A percentile compares a stretch with the other conserved stretches of the same genome.
These are phyloP conservation scores for Cordyceps sp. DNA, from an alignment of 2,329 filamentous ascomycete species.

Conservation along the genomic window DNA sequence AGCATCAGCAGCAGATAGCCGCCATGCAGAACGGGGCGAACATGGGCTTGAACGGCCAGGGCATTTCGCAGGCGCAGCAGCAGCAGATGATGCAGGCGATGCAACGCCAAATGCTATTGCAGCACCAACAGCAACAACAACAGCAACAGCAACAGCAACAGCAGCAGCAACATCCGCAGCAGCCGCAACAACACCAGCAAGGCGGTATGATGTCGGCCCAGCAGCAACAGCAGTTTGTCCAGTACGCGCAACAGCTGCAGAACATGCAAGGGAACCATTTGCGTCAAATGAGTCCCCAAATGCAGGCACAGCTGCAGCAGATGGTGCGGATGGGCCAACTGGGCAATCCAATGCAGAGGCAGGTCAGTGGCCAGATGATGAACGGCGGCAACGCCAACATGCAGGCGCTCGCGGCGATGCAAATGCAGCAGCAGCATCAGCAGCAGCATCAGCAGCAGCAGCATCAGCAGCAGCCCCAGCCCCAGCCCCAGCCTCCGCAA, in stretches of 20 bases:
- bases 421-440: constrained; percentile 14
- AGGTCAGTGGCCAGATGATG: constrained; percentile 22
- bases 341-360: constrained; percentile 20
- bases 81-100: constrained; percentile 19
- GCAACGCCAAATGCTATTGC: constrained; percentile 20
- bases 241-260: constrained; percentile 19
- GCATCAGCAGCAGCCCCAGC: constrained; percentile 15
- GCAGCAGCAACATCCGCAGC: constrained; percentile 11
- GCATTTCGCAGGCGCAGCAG: constrained; percentile 20
- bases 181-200: constrained; percentile 9
- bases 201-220: constrained; percentile 23
- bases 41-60: constrained; percentile 18
- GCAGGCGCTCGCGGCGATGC: constrained; percentile 21
- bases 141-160: constrained; percentile 16
- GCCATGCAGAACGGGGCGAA: constrained; percentile 21
- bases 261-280: constrained; percentile 10
- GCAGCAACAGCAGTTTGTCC: constrained; percentile 21
- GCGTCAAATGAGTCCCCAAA: constrained; percentile 18
- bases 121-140: constrained; percentile 21
- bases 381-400: constrained; percentile 21
- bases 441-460: constrained; percentile 19
- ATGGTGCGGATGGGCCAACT: constrained; percentile 20
- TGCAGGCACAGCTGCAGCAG: constrained; percentile 20
- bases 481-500: constrained; percentile 14
- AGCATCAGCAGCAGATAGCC: constrained; percentile 26